These are phyloP conservation scores for Lachancea meyersii DNA, from an alignment of 805 yeast species.

Conservation along the genomic window DNA sequence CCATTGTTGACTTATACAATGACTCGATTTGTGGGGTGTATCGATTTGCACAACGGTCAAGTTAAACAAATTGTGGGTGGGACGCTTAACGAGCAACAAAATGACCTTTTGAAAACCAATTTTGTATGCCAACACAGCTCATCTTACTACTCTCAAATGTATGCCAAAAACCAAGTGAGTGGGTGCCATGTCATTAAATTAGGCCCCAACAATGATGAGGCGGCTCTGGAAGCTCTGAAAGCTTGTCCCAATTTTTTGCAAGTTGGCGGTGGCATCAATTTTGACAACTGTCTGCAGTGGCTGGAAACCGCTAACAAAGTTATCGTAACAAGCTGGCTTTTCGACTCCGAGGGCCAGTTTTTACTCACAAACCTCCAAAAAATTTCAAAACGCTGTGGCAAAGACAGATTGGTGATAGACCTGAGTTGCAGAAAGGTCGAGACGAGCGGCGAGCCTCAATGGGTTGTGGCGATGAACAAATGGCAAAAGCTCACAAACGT, in stretches of 20 bases:
- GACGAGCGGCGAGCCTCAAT: conserved; percentile 33
- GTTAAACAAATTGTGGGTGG: conserved; percentile 98
- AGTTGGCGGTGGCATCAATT: conserved; percentile 89
- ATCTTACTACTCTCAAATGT: conserved; percentile 66
- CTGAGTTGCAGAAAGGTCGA: conserved; percentile 64
- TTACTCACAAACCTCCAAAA: conserved; percentile 44
- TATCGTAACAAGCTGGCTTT: conserved; percentile 87
- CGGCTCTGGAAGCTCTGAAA: conserved; percentile 68
- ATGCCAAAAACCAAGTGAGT: conserved; percentile 46
- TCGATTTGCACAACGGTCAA: conserved; percentile 89
- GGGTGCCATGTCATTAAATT: conserved; percentile 94
- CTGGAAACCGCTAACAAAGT: conserved; percentile 75
- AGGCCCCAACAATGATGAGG: conserved; percentile 75
- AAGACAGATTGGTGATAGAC: conserved; percentile 70
- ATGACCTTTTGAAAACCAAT: conserved; percentile 53
- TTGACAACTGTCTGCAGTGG: conserved; percentile 72
- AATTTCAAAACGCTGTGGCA: conserved; percentile 55
- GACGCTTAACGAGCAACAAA: conserved; percentile 57
- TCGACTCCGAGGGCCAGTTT: conserved; percentile 44
- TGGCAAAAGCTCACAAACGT: conserved; percentile 88
- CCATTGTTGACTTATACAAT: conserved; percentile 22
- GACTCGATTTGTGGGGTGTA: conserved; percentile 91
- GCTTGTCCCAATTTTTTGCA: conserved; percentile 74
- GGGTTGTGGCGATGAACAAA: conserved; percentile 97
- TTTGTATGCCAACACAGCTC: conserved; percentile 74